Evolutionary conservation across 2,329 filamentous ascomycete species (phyloP).

Genomic region (Parastagonospora avenae): DNA sequence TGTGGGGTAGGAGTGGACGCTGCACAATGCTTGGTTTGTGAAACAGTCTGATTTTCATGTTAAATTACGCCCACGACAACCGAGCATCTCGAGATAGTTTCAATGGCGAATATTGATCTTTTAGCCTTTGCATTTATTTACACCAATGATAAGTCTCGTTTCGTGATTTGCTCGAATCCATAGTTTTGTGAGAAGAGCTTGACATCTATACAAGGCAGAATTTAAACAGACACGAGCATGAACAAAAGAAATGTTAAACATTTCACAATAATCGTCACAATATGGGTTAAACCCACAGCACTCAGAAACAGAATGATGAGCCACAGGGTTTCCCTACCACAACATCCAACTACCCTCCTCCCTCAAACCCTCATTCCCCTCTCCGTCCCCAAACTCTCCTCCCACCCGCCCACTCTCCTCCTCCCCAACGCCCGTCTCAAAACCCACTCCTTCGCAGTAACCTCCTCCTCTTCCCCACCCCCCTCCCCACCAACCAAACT

Average conservation of each 20-base stretch:
- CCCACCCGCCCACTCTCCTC: conserved; percentile 38
- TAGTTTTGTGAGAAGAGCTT: no score
- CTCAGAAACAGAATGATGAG: no score
- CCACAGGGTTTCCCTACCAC: no score
- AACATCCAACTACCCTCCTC: no score
- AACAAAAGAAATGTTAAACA: no score
- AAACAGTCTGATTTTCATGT: conserved; percentile 16
- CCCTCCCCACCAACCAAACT: conserved; percentile 35
- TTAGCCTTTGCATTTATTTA: no score
- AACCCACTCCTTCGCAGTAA: conserved; percentile 52
- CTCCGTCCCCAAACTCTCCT: conserved; percentile 43
- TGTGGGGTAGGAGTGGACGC: conserved; percentile 9
- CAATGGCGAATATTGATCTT: not conserved
- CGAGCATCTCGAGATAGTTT: not conserved
- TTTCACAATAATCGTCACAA: no score
- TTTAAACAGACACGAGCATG: no score
- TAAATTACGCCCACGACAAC: not conserved
- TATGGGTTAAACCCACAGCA: no score
- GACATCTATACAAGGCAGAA: no score
- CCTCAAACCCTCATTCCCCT: conserved; percentile 16
- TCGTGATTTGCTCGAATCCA: no score
- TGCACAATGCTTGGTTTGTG: conserved; percentile 19
- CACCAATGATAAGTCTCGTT: no score
- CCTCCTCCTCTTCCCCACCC: conserved; percentile 34
- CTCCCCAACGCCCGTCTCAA: conserved; percentile 47